A percentile compares a stretch with the other conserved stretches of the same genome.
Evolutionary conservation across 495 filamentous ascomycete species (phyloP).

Genomic region (Physcia stellaris): DNA sequence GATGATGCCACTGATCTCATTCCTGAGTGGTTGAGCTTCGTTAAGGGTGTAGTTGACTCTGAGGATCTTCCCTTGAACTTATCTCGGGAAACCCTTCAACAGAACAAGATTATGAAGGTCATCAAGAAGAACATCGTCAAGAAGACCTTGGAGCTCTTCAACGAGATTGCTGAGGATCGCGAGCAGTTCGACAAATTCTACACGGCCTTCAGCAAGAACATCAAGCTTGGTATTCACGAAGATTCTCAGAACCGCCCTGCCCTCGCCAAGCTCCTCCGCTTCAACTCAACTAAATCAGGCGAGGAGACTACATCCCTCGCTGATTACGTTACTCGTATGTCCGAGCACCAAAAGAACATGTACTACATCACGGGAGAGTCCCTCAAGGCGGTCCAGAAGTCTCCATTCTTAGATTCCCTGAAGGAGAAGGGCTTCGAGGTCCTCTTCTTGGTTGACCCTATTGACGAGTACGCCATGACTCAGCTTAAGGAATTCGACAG

Average conservation of each 20-base stretch:
- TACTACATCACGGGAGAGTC: conserved; percentile 99
- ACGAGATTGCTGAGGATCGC: conserved; percentile 96
- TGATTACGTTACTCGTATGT: conserved; percentile 98
- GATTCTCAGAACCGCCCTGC: conserved; percentile 89
- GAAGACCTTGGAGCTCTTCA: conserved; percentile 99
- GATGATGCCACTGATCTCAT: conserved; percentile 98
- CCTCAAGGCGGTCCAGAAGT: conserved; percentile 93
- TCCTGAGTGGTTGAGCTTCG: conserved; percentile 96
- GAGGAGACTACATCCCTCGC: conserved; percentile 87
- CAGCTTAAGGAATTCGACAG: conserved; percentile 99
- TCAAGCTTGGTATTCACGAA: conserved; percentile 99
- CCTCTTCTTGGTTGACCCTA: conserved; percentile 97
- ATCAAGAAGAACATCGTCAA: conserved; percentile 99
- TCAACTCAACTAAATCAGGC: conserved; percentile 96
- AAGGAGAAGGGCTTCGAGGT: conserved; percentile 99
- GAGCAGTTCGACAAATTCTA: conserved; percentile 99
- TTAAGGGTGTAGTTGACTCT: conserved; percentile 99
- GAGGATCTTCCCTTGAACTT: conserved; percentile 98
- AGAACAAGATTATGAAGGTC: conserved; percentile 99
- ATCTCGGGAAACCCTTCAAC: conserved; percentile 98
- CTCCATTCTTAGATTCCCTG: conserved; percentile 95
- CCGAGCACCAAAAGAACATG: conserved; percentile 99
- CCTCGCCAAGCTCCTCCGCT: conserved; percentile 97
- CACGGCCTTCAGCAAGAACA: conserved; percentile 98
- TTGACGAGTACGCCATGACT: conserved; percentile 99